Evolutionary conservation across 2,329 filamentous ascomycete genomes (phyloP), one percentile per base, ranked within the genome.

Genomic region (Penicillium verrucosum): DNA sequence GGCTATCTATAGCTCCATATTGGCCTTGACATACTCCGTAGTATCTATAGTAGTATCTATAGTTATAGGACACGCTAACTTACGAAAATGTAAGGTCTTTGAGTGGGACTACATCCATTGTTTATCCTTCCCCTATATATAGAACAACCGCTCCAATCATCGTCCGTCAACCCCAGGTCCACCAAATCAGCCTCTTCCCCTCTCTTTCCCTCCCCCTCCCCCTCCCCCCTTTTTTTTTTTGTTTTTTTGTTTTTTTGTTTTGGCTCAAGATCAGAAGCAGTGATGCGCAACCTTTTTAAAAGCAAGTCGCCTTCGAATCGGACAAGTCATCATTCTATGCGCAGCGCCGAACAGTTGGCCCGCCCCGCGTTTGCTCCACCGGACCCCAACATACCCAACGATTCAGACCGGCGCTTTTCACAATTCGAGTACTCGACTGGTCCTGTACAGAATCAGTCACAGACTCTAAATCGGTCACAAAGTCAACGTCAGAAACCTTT

Each of bases 281-380:
- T 54, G 40, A 69, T 69, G 67, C 66, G 58, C 60, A 55, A 60
- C 59, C 54, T 69, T 51, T 67, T 68, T 54, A 68, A 60, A 58
- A 66, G 57, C 45, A 51, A 64, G 44, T 57, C 63, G 27, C 57
- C 64, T 11, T 50, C 57, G 8, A 52, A 59, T 48, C 49, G 58
- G 34, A 58, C 62, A 16, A 40, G 16, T 51, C 59, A 52, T 18
- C 57, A 54, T 37, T 37, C 60, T 49, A 57, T 51, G 41, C 64
- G 61, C 21, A 67, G 65, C 6, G 60, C 52, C 23, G 67, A 69
- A 46, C 55, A 66, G 40, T 64, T 65, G 53, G 48, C 43, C 41
- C 47, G 49, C 47, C 58, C 61, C 54, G 51, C 56, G 51, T 60
- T 65, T 37, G 51, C 56, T 63, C 57, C 53, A 57, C 62, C 58